A percentile compares a stretch with the other conserved stretches of the same genome.
phyloP scores from a whole-genome alignment of 2,329 filamentous ascomycete genomes.

The Neofusicoccum sp. region DNA sequence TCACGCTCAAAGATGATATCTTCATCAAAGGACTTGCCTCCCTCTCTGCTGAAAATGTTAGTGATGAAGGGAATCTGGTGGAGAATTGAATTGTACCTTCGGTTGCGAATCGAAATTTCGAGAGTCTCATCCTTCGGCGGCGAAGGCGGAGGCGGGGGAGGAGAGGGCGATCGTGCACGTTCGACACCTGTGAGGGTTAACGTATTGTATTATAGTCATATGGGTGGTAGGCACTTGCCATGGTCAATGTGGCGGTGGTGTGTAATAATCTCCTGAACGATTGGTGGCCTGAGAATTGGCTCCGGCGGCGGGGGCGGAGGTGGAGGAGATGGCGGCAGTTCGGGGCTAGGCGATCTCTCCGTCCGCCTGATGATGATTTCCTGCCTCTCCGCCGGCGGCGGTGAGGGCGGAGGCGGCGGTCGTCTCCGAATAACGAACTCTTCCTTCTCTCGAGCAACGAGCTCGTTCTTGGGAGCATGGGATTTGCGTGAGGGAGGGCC shows the following conservation, averaged over 20 bases:
- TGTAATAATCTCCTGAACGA: conserved; percentile 85
- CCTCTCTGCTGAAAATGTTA: conserved; percentile 23
- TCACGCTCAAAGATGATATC: conserved; percentile 64
- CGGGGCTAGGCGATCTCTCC: conserved; percentile 49
- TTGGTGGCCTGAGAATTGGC: conserved; percentile 71
- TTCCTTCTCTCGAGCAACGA: conserved; percentile 41
- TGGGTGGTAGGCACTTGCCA: conserved; percentile 54
- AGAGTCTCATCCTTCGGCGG: conserved; percentile 51
- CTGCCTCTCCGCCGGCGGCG: conserved; percentile 39
- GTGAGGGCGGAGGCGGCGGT: conserved; percentile 34
- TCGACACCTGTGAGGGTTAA: conserved; percentile 40
- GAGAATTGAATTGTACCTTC: background rate
- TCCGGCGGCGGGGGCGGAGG: conserved; percentile 52
- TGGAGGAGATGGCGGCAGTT: conserved; percentile 46
- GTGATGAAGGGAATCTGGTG: background rate
- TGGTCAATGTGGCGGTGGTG: conserved; percentile 86
- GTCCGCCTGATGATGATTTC: conserved; percentile 48
- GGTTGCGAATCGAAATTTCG: conserved; percentile 55
- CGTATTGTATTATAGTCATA: background rate
- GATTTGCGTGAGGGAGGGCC: conserved; percentile 24
- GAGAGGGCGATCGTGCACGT: conserved; percentile 47
- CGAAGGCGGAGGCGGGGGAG: conserved; percentile 51
- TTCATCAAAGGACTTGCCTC: conserved; percentile 57
- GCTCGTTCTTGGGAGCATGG: conserved; percentile 34
- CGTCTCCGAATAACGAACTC: conserved; percentile 42